phyloP scores from a whole-genome alignment of 139 green algal genomes.

The Chlamydomonas schloesseri region DNA sequence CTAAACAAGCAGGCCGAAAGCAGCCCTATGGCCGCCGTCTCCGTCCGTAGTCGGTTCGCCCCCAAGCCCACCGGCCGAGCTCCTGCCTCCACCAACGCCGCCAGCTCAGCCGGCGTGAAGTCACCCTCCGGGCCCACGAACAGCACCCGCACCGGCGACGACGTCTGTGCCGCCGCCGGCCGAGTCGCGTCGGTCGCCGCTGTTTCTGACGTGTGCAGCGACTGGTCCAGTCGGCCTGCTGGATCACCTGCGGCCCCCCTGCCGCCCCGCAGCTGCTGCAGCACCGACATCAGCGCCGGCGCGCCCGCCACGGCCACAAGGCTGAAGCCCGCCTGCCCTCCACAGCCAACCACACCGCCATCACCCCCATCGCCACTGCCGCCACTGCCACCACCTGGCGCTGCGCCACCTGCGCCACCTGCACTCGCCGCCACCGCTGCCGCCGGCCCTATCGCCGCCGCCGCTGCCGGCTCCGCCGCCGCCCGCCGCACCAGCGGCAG shows the following conservation, averaged over 20 bases:
- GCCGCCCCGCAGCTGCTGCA: slow-evolving; percentile 15
- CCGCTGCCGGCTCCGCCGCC: background rate
- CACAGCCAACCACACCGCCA: background rate
- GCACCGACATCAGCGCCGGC: slow-evolving; percentile 52
- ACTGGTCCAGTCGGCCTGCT: too few relatives aligned
- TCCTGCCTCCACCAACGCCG: slow-evolving; percentile 64
- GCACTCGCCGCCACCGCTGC: background rate
- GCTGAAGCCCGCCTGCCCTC: background rate
- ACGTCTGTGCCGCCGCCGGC: too few relatives aligned
- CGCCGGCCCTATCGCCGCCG: slow-evolving; percentile 27
- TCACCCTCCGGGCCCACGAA: slow-evolving; percentile 90
- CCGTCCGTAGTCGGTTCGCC: slow-evolving; percentile 75
- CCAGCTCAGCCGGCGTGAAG: slow-evolving; percentile 83
- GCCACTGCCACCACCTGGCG: background rate
- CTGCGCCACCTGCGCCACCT: slow-evolving; percentile 32
- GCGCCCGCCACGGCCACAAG: slow-evolving; percentile 61
- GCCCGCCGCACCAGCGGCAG: slow-evolving; percentile 20
- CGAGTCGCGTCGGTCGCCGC: background rate
- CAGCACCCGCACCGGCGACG: background rate
- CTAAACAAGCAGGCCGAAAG: slow-evolving; percentile 67
- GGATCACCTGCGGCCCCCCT: too few relatives aligned
- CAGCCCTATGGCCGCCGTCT: slow-evolving; percentile 90
- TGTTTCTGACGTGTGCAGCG: too few relatives aligned
- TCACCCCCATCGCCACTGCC: slow-evolving; percentile 7
- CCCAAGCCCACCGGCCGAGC: slow-evolving; percentile 82